Conservation (phyloP, 805 yeast species). For the Yarrowia osloensis region DNA sequence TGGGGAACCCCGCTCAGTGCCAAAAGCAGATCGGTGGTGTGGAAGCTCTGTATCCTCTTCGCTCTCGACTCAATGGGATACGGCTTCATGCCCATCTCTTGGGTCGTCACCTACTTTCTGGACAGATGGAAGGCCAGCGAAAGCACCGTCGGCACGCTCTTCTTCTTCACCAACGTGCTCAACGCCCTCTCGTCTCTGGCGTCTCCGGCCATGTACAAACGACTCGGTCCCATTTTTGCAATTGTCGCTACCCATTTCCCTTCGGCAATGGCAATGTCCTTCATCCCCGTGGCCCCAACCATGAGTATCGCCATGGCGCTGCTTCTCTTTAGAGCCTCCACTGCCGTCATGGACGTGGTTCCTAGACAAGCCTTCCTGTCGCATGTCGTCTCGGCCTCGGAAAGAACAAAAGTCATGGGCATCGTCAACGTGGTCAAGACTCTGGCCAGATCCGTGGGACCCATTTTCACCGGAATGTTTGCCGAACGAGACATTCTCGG, state of each 20-base stretch:
- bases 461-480: constrained; percentile 71
- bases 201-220: constrained; percentile 67
- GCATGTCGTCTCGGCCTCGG: constrained; percentile 60
- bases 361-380: constrained; percentile 84
- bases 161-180: constrained; percentile 61
- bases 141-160: constrained; percentile 60
- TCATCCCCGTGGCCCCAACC: constrained; percentile 52
- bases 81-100: constrained; percentile 85
- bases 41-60: constrained; percentile 47
- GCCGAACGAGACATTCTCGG: constrained; percentile 49
- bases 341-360: constrained; percentile 85
- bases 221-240: constrained; percentile 76
- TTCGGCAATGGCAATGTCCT: constrained; percentile 62
- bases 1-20: constrained; percentile 36
- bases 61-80: constrained; percentile 85
- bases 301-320: constrained; percentile 52
- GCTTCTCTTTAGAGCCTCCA: constrained; percentile 58
- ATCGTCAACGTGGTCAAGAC: constrained; percentile 85
- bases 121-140: constrained; percentile 57
- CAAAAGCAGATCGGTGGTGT: constrained; percentile 23
- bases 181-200: constrained; percentile 76
- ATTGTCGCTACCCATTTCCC: constrained; percentile 76
- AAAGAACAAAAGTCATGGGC: constrained; percentile 78
- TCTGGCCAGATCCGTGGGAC: constrained; percentile 80
- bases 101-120: constrained; percentile 83